Evolutionary conservation across 2,329 filamentous ascomycete genomes (phyloP).

Genomic region (Penicillium rolfsii): DNA sequence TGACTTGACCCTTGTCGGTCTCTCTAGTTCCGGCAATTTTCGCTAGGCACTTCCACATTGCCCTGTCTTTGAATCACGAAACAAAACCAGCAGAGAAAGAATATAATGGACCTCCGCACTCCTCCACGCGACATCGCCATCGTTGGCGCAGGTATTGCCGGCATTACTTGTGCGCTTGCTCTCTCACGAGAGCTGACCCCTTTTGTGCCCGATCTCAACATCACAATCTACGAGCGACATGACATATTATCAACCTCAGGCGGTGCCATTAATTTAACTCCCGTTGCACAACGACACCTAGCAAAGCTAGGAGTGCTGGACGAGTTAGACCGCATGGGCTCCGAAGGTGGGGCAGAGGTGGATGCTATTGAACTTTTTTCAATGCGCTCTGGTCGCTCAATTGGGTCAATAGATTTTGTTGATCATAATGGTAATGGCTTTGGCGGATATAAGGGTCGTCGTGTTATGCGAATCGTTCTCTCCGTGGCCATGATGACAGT

Average conservation of each 20-base stretch:
- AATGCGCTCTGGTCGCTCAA: conserved; percentile 41
- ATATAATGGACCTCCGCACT: conserved; percentile 17
- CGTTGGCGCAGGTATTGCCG: conserved; percentile 42
- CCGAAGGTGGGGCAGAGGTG: conserved; percentile 46
- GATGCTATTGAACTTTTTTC: conserved; percentile 48
- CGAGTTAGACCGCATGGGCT: conserved; percentile 43
- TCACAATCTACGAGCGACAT: conserved; percentile 47
- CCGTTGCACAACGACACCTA: conserved; percentile 49
- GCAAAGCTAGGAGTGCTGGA: conserved; percentile 46
- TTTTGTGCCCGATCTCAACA: conserved; percentile 39
- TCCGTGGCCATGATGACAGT: conserved; percentile 47
- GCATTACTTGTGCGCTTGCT: conserved; percentile 39
- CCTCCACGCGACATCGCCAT: conserved; percentile 36
- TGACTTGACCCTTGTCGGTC: background rate
- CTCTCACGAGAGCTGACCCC: conserved; percentile 39
- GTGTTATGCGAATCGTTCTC: conserved; percentile 48
- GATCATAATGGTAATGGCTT: conserved; percentile 43
- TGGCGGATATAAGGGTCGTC: conserved; percentile 46
- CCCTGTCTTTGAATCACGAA: background rate
- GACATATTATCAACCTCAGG: conserved; percentile 48
- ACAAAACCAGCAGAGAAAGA: background rate
- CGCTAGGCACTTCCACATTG: background rate
- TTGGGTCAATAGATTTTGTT: conserved; percentile 46
- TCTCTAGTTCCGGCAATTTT: background rate
- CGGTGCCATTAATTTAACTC: conserved; percentile 51